Base-by-base conservation (phyloP, 495 filamentous ascomycete species). In the Barbatosphaeria neglecta region DNA sequence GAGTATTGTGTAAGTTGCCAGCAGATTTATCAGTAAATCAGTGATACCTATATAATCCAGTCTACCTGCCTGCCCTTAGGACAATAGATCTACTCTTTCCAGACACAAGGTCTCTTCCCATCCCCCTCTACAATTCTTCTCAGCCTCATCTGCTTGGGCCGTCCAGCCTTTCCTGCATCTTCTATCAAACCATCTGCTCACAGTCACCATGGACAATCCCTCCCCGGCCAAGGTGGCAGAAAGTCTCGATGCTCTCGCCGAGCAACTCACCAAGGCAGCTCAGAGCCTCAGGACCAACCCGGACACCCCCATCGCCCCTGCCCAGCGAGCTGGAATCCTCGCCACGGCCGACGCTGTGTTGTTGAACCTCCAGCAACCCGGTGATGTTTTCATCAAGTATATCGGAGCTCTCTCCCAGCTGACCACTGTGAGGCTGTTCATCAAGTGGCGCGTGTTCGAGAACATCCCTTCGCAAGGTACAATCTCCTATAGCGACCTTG, bases 381-480 rank as follows among this genome's bases (percentile, higher is more conserved):
- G 20, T 2, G 50, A 53, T 16, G 16, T 31, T 6, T 18, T 53
- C 18, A 16, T 46, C 22, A 15, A 46, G 3, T 23, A 16, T 33
- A 17, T 50, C 1, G 17, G 31, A 20, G 15, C 45, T 22, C 13
- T 59, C 9, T 41, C 43, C 24, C 52, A 59, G 44, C 23, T 54
- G 22, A 39, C 48, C 1, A 48, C 45, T 16, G 43, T 54, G 16
- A 50, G 53, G 20, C 54, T 60, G 19, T 65, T 58, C 38, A 52
- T 58, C 42, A 45, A 61, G 39, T 65, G 60, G 59, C 52, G 52
- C 28, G 51, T 54, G 15, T 65, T 62, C 33, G 54, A 59, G 9
- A 46, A 44, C 5, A 62, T 65, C 25, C 62, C 62, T 2, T 16
- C 22, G 0, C 47, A 46, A 2, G 50, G 51, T 3, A 28, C 41